Evolutionary conservation across 305 asterid species (phyloP).

Genomic region (Fraxinus ornus): DNA sequence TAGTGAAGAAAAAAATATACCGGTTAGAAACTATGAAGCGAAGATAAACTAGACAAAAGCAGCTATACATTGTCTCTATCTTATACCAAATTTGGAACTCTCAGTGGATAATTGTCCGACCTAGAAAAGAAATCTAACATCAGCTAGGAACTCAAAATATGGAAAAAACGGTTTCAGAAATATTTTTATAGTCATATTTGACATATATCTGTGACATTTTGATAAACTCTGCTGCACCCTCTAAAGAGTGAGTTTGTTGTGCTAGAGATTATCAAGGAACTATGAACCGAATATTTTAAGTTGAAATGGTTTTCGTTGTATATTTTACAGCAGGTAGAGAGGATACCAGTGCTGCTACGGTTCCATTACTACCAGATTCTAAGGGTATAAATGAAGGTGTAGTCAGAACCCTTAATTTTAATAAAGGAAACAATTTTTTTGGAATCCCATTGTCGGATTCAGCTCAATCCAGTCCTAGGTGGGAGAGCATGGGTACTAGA

Average conservation of each 20-base stretch:
- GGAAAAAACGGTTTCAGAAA: neutral
- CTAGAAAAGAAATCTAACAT: neutral
- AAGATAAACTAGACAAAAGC: neutral
- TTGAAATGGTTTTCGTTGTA: neutral
- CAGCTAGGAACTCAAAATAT: neutral
- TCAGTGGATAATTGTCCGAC: neutral
- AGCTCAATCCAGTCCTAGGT: constrained; percentile 72
- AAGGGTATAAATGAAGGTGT: constrained; percentile 48
- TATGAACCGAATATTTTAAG: neutral
- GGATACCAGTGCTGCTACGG: constrained; percentile 37
- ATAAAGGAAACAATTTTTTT: constrained; percentile 50
- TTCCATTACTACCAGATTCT: constrained; percentile 40
- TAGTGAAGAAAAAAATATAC: neutral
- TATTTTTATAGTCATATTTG: neutral
- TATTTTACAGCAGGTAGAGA: constrained; percentile 43
- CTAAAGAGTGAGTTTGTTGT: neutral
- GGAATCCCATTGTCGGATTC: constrained; percentile 65
- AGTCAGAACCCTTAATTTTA: constrained; percentile 50
- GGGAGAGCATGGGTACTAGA: constrained; percentile 31
- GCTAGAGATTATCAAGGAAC: neutral
- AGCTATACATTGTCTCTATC: neutral
- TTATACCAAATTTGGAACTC: neutral
- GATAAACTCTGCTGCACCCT: neutral
- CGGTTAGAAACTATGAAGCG: neutral
- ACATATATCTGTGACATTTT: neutral